These are phyloP conservation scores for Prunus mira DNA, from an alignment of 306 rosid genomes.

Conservation along the genomic window DNA sequence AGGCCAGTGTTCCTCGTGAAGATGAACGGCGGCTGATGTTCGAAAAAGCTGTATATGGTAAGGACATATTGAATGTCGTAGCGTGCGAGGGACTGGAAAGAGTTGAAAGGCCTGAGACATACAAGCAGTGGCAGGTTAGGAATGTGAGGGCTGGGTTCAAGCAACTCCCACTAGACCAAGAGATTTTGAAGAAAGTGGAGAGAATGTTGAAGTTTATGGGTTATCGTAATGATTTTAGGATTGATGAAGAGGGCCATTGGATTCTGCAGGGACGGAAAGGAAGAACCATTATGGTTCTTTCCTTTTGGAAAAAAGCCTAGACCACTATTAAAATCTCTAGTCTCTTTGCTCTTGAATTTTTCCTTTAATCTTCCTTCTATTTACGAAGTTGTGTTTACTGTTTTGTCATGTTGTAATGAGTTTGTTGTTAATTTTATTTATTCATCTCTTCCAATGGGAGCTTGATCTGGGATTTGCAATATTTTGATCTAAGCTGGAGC, in stretches of 20 bases:
- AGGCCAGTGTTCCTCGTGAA: conserved; percentile 10
- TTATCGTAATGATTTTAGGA: conserved; percentile 25
- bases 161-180: conserved; percentile 28
- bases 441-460: neutral
- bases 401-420: neutral
- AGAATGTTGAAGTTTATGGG: neutral
- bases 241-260: conserved; percentile 35
- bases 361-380: neutral
- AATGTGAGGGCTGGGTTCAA: conserved; percentile 29
- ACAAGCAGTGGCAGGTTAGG: conserved; percentile 33
- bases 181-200: conserved; percentile 10
- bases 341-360: neutral
- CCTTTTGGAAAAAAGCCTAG: conserved; percentile 30
- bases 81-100: conserved; percentile 37
- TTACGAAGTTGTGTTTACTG: neutral
- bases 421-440: neutral
- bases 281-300: conserved; percentile 6
- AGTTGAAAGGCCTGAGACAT: conserved; percentile 39
- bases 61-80: conserved; percentile 25
- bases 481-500: neutral
- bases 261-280: conserved; percentile 41
- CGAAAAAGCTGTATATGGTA: conserved; percentile 22
- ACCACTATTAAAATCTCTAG: neutral
- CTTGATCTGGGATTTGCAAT: conserved; percentile 1
- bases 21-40: conserved; percentile 21